Evolutionary conservation across 495 filamentous ascomycete genomes (phyloP), one percentile per base, ranked within the genome.

Genomic region (Xylaria grammica): DNA sequence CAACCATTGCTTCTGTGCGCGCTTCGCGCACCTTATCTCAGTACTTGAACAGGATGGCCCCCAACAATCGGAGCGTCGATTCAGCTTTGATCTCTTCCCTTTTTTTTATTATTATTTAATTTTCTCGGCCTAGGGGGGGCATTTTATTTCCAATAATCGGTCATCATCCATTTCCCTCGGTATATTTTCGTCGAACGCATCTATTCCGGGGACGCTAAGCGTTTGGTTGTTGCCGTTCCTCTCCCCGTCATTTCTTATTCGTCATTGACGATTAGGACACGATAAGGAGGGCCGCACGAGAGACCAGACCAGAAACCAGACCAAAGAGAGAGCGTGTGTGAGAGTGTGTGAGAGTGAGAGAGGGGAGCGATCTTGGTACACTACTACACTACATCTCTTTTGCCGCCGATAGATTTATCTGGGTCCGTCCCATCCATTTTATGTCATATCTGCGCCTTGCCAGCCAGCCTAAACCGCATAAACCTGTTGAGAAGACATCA

Each of bases 341-440:
- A 3, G n/a, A n/a, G n/a, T n/a, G n/a, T n/a, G n/a, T n/a, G n/a
- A n/a, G n/a, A n/a, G n/a, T n/a, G n/a, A n/a, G n/a, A 17, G 13
- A 17, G 13, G 15, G 42, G 42, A 59, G 56, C 13, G 56, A 59
- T 59, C 56, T 59, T 59, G 56, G 56, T 59, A 34, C 56, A 59
- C 40, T 42, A 17, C 40, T 7, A 42, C 40, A 17, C 17, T 15
- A 15, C n/a, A n/a, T n/a, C n/a, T 56, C 53, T 46, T 59, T 59
- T 59, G 56, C 56, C 42, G 56, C 56, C 42, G 56, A 48, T 59
- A 59, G 56, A 34, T 22, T 59, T 58, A 58, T 46, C 29, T 59
- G 56, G 56, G 56, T 34, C 56, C 42, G 19, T 59, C 56, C 56
- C 56, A 32, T 46, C n/a, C 56, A 32, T 44, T 46, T 46, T 48